Percentiles rank a stretch among this genome's conserved stretches.
Evolutionary conservation across 2,329 filamentous ascomycete genomes (phyloP).

Genomic region (Thelonectria discophora): DNA sequence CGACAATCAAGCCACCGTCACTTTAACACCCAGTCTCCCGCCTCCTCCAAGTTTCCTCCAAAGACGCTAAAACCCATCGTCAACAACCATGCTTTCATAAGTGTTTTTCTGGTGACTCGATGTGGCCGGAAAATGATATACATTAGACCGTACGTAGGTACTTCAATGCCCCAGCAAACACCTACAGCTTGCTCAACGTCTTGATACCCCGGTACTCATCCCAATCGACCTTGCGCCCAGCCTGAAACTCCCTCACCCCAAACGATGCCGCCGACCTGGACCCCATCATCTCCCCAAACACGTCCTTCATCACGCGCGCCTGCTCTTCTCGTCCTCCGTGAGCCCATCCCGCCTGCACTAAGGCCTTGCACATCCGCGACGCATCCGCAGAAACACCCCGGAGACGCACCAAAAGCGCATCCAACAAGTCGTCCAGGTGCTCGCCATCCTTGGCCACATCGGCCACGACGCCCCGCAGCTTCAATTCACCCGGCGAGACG

Average conservation of each 20-base stretch:
- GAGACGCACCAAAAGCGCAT: conserved; percentile 37
- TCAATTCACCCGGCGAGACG: conserved; percentile 42
- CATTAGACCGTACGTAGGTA: no score
- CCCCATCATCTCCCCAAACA: conserved; percentile 34
- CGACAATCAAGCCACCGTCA: no score
- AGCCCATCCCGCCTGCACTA: conserved; percentile 43
- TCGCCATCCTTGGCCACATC: conserved; percentile 33
- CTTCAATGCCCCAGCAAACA: no score
- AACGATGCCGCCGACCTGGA: conserved; percentile 19
- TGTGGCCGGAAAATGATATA: no score
- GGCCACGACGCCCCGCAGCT: conserved; percentile 8
- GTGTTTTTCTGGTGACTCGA: no score
- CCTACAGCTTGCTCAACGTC: conserved; percentile 13
- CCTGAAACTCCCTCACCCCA: conserved; percentile 33
- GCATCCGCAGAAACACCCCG: conserved; percentile 41
- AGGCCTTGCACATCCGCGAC: conserved; percentile 47
- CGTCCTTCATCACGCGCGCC: conserved; percentile 18
- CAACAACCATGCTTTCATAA: no score
- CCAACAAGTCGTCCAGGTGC: conserved; percentile 25
- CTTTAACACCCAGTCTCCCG: no score
- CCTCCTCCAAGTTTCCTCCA: no score
- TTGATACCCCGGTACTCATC: conserved; percentile 9
- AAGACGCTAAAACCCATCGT: no score
- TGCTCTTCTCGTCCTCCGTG: conserved; percentile 19
- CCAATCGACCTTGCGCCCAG: conserved; percentile 32